phyloP scores from a whole-genome alignment of 805 yeast genomes.

The Myxozyma melibiosi region DNA sequence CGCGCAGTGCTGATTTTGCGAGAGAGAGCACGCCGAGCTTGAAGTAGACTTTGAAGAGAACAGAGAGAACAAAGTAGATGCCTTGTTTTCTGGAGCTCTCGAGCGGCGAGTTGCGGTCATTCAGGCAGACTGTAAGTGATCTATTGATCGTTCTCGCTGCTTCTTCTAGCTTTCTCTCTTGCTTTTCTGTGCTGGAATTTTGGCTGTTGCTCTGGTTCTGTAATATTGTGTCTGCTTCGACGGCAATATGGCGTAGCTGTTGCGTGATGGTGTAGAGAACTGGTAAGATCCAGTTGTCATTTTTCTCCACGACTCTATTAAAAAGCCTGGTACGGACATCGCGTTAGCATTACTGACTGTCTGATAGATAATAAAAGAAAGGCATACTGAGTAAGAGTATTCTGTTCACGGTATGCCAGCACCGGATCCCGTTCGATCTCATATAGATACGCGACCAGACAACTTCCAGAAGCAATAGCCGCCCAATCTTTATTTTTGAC shows the following conservation, averaged over 20 bases:
- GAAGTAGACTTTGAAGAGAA: conserved; percentile 70
- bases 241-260: conserved; percentile 39
- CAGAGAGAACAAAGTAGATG: conserved; percentile 69
- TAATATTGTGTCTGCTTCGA: conserved; percentile 33
- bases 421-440: conserved; percentile 30
- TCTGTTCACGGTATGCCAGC: conserved; percentile 38
- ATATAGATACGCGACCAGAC: conserved; percentile 35
- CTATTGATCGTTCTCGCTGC: conserved; percentile 69
- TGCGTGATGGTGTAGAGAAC: conserved; percentile 37
- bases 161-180: conserved; percentile 46
- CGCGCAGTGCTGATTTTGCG: conserved; percentile 74
- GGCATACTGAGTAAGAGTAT: conserved; percentile 37
- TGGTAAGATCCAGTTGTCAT: conserved; percentile 32
- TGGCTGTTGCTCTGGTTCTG: background rate
- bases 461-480: conserved; percentile 35
- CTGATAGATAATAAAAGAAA: background rate
- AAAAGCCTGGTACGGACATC: conserved; percentile 6
- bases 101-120: conserved; percentile 66
- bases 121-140: conserved; percentile 74
- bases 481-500: conserved; percentile 14
- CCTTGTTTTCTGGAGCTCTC: conserved; percentile 58
- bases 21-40: conserved; percentile 65
- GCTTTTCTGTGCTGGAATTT: background rate
- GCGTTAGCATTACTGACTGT: background rate
- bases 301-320: conserved; percentile 28